Evolutionary conservation across 202 grass and related monocot genomes (phyloP), one percentile per base, ranked within the genome.

Genomic region (Saccharum hybrid): DNA sequence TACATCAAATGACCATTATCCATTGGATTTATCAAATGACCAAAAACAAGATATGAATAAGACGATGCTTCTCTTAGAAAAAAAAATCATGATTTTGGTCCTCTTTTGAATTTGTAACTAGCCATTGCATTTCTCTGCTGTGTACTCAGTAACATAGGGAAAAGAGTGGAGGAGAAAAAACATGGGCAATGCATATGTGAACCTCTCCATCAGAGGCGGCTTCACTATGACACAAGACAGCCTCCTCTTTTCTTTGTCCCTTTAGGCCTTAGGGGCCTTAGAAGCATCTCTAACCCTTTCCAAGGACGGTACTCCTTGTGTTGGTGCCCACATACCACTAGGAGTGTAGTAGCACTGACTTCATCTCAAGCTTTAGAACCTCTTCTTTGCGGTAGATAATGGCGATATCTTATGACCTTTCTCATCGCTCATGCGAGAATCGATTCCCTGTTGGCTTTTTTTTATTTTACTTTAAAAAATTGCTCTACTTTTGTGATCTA

Each of bases 221-320:
- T 89, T 92, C 90, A 84, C 34, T 72, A 56, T 84, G 90, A 87
- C 83, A 62, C 75, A 51, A 89, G 68, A 43, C 71, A 41, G 33
- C 42, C 76, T 12, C 75, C 18, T 33, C 49, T 81, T 82, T 73
- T 46, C 43, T 64, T 39, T 37, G 59, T 62, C 12, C 22, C 10
- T n/a, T 62, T 63, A 26, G 48, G 16, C 56, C 13, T 59, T 59
- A 12, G 40, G 12, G n/a, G 45, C 63, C 72, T 84, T 77, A 54
- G 79, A 68, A 68, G 66, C 37, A 68, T 68, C 66, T 68, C 36
- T 70, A 79, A 34, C n/a, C 76, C 80, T 84, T 89, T 92, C 34
- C 71, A 89, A 84, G 87, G 76, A 71, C 67, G 63, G 78, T 70
- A 81, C 63, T 65, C 54, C 62, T 63, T 89, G 76, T 12, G 49